Conservation (phyloP, 2,329 filamentous ascomycete species). For the Colletotrichum tropicicola region DNA sequence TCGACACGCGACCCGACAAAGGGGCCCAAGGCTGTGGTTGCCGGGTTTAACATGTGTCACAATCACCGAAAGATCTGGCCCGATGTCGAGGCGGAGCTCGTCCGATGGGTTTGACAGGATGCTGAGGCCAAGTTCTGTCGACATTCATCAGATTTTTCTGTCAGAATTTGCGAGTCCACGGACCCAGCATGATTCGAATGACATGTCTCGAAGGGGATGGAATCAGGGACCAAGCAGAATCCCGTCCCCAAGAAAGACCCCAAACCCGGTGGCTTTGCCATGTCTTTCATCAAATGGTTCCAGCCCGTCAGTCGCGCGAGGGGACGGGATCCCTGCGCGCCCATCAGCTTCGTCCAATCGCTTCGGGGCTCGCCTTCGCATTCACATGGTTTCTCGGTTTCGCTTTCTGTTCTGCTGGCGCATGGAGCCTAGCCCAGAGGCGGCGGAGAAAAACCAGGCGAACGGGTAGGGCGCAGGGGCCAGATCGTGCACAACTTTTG, state of each 20-base stretch:
- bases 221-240: neutral
- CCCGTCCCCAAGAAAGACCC: neutral
- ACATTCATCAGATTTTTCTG: neutral
- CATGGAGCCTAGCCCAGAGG: neutral
- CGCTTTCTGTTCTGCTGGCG: conserved; percentile 1
- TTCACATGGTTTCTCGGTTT: conserved; percentile 12
- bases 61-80: neutral
- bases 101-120: conserved; percentile 8
- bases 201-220: neutral
- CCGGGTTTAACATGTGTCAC: neutral
- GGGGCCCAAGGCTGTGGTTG: neutral
- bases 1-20: neutral
- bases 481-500: conserved; percentile 11
- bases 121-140: neutral
- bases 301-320: neutral
- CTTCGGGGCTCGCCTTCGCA: neutral
- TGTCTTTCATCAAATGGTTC: conserved; percentile 1
- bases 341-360: conserved; percentile 10
- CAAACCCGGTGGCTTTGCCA: neutral
- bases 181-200: neutral
- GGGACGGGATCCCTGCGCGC: neutral
- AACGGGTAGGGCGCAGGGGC: neutral
- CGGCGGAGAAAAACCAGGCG: neutral
- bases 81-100: neutral
- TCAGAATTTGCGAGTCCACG: neutral